Conservation (phyloP, 2,329 filamentous ascomycete species). For the Didymellaceae sp. region DNA sequence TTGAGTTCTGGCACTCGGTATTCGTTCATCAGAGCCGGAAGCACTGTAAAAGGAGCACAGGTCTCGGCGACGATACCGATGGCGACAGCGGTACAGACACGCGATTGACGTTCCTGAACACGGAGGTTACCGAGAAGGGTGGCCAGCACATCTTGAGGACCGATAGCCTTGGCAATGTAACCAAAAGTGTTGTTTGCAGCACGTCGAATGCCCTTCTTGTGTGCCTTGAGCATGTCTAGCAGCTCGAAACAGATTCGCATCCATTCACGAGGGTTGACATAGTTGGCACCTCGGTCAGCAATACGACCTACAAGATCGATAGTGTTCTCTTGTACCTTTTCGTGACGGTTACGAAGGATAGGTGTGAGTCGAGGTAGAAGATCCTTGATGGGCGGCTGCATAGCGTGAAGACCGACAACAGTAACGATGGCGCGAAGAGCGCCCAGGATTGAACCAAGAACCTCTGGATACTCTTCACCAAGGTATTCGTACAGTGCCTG, state of each 20-base stretch:
- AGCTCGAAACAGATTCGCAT: slow-evolving; percentile 99
- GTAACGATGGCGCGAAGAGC: slow-evolving; percentile 96
- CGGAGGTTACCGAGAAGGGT: slow-evolving; percentile 95
- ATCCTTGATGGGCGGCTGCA: slow-evolving; percentile 98
- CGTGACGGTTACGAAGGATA: slow-evolving; percentile 97
- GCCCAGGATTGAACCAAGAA: slow-evolving; percentile 93
- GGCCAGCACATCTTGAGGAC: slow-evolving; percentile 94
- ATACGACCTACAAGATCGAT: slow-evolving; percentile 98
- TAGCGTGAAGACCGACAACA: slow-evolving; percentile 95
- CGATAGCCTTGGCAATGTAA: slow-evolving; percentile 99
- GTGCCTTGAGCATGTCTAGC: slow-evolving; percentile 98
- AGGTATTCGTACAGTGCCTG: slow-evolving; percentile 97
- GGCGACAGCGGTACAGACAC: slow-evolving; percentile 97
- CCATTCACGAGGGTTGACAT: slow-evolving; percentile 96
- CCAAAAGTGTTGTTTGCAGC: slow-evolving; percentile 99
- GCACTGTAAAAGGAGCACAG: slow-evolving; percentile 95
- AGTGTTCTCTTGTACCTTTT: slow-evolving; percentile 99
- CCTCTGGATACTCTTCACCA: slow-evolving; percentile 97
- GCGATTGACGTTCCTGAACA: slow-evolving; percentile 96
- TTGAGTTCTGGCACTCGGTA: slow-evolving; percentile 98
- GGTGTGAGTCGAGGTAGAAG: slow-evolving; percentile 92
- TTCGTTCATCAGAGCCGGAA: slow-evolving; percentile 99
- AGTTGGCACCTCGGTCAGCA: slow-evolving; percentile 93
- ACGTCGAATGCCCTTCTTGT: slow-evolving; percentile 98
- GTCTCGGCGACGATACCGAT: slow-evolving; percentile 99